Evolutionary conservation across 495 filamentous ascomycete species (phyloP), one percentile per base, ranked within the genome.

Genomic region (Letharia columbiana): DNA sequence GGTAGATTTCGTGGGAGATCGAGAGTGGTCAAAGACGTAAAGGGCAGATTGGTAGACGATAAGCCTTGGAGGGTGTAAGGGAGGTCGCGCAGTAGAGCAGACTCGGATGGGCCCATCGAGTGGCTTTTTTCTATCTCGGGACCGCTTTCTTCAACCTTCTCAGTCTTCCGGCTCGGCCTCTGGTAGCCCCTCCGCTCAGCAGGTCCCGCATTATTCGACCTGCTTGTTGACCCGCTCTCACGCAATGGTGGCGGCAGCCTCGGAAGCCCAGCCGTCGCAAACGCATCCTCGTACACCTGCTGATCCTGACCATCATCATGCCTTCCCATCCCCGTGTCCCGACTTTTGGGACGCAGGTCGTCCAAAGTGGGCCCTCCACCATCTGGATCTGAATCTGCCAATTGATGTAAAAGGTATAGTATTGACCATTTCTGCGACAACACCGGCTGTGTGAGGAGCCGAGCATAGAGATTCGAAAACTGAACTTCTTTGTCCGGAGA

Each of bases 381-480:
- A 35, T 73, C 71, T 9, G 76, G 75, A 23, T 77, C 73, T 39
- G 87, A 86, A 67, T 86, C 84, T 59, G 89, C 86, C 52, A 98
- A 81, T 69, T 89, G 88, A 71, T 91, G 88, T 31, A 99, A 85
- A 54, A 99, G 83, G 73, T 93, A 91, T 9, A 99, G 80, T 68
- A 97, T 96, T 4, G 89, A 91, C 91, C 93, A 97, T 84, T 98
- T 99, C 75, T 96, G 89, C 70, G 87, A 87, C 41, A 99, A 80
- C 3, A 98, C 92, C 6, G 93, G 92, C 69, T 95, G 87, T 37
- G 91, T 89, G 28, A 96, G 80, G 35, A 99, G 83, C 49, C 89
- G 83, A 47, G 90, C 89, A 77, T 93, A 96, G 59, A 98, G 82
- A 73, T 94, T 91, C 20, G 89, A 88, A 76, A 97, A 96, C 35